Conservation (phyloP, 495 filamentous ascomycete species). For the Podospora sp. region DNA sequence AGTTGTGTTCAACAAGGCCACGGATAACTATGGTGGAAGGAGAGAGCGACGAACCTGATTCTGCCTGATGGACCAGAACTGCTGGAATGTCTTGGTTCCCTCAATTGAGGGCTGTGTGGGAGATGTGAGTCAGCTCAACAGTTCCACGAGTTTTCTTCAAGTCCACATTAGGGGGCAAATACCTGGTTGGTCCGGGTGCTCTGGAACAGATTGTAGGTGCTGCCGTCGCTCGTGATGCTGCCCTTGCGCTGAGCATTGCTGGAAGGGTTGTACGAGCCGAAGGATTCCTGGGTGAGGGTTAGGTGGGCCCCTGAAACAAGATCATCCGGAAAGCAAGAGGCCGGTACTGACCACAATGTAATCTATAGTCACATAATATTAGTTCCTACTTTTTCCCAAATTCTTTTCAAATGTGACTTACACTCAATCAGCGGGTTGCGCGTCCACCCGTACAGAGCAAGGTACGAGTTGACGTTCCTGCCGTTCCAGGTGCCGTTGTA, state of each 20-base stretch:
- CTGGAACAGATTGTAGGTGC: conserved; percentile 66
- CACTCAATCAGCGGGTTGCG: conserved; percentile 59
- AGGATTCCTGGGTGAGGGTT: conserved; percentile 40
- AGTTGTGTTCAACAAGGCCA: too few species aligned
- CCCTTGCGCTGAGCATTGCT: conserved; percentile 53
- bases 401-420: too few species aligned
- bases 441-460: conserved; percentile 64
- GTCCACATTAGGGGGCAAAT: neutral
- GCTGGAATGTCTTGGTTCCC: conserved; percentile 58
- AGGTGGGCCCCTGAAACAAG: neutral
- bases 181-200: conserved; percentile 55
- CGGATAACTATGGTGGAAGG: too few species aligned
- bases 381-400: too few species aligned
- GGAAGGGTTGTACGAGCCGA: conserved; percentile 59
- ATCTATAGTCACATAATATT: too few species aligned
- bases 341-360: conserved; percentile 56
- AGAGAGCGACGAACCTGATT: too few species aligned
- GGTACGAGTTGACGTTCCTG: conserved; percentile 56
- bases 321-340: neutral
- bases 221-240: conserved; percentile 59
- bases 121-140: conserved; percentile 8
- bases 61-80: conserved; percentile 59
- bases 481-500: conserved; percentile 53
- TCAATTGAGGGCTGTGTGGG: conserved; percentile 58
- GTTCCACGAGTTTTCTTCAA: too few species aligned